Conservation (phyloP, 2,329 filamentous ascomycete species). For the Colletotrichum paranaense region DNA sequence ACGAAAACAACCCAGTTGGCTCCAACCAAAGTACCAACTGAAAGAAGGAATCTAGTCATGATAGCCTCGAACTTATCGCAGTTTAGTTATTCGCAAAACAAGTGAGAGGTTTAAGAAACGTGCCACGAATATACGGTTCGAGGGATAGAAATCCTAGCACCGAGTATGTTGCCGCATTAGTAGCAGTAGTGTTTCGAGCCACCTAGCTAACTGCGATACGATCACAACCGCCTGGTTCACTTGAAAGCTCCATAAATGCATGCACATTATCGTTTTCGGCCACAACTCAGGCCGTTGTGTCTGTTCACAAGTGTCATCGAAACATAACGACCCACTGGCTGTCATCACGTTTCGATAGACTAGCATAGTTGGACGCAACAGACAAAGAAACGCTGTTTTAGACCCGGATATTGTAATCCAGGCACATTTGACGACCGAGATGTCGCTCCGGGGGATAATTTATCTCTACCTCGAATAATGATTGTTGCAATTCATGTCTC, state of each 20-base stretch:
- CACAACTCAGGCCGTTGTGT: not conserved
- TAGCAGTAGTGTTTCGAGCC: not conserved
- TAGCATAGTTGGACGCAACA: not conserved
- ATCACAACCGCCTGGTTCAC: too few relatives aligned
- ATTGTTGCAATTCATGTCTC: constrained; percentile 35
- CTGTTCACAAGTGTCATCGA: not conserved
- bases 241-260: not conserved
- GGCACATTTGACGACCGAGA: not conserved
- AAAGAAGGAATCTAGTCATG: not conserved
- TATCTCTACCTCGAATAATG: constrained; percentile 29
- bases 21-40: not conserved
- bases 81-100: not conserved
- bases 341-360: not conserved
- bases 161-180: not conserved
- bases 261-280: not conserved
- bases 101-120: not conserved
- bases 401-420: constrained; percentile 24
- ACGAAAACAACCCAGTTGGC: not conserved
- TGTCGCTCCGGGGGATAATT: constrained; percentile 10
- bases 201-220: not conserved
- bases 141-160: not conserved
- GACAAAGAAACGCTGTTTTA: not conserved
- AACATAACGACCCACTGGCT: not conserved
- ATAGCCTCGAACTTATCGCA: not conserved
- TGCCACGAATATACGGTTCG: not conserved